These are phyloP conservation scores for Hyphodiscus sp. DNA, from an alignment of 2,329 filamentous ascomycete species.

Conservation along the genomic window DNA sequence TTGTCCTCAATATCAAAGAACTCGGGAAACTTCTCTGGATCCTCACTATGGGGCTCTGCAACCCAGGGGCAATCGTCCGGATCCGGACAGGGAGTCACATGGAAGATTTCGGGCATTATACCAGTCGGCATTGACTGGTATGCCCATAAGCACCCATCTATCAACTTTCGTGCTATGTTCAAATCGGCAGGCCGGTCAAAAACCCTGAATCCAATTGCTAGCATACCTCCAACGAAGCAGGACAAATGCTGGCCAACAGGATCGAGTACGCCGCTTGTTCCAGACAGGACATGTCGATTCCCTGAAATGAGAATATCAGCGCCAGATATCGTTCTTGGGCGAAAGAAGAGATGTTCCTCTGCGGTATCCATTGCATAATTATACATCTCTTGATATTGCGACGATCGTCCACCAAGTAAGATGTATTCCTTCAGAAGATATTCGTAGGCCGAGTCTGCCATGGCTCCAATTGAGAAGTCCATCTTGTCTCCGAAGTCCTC, in stretches of 20 bases:
- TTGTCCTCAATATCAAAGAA: slow-evolving; percentile 40
- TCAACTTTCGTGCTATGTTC: slow-evolving; percentile 47
- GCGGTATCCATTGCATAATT: slow-evolving; percentile 37
- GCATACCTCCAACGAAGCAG: slow-evolving; percentile 67
- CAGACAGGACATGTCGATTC: slow-evolving; percentile 30
- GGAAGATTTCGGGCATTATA: slow-evolving; percentile 54
- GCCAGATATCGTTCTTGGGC: slow-evolving; percentile 33
- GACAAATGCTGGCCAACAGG: slow-evolving; percentile 53
- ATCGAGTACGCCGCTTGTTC: slow-evolving; percentile 35
- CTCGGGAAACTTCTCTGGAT: background rate
- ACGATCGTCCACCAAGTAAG: slow-evolving; percentile 10
- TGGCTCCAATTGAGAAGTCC: slow-evolving; percentile 44
- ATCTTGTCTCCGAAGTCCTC: slow-evolving; percentile 4
- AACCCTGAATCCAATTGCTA: slow-evolving; percentile 59
- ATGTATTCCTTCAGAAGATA: slow-evolving; percentile 47
- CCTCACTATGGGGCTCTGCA: slow-evolving; percentile 3
- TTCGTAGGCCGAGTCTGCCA: slow-evolving; percentile 52
- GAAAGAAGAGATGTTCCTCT: slow-evolving; percentile 38
- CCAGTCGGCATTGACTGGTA: slow-evolving; percentile 51
- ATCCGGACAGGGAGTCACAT: slow-evolving; percentile 29
- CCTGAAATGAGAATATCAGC: slow-evolving; percentile 42
- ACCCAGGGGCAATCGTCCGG: slow-evolving; percentile 17
- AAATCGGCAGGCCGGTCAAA: slow-evolving; percentile 48
- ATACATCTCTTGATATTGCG: slow-evolving; percentile 32
- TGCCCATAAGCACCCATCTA: slow-evolving; percentile 56